phyloP scores from a whole-genome alignment of 2,329 filamentous ascomycete species.

The Colletotrichum siamense region DNA sequence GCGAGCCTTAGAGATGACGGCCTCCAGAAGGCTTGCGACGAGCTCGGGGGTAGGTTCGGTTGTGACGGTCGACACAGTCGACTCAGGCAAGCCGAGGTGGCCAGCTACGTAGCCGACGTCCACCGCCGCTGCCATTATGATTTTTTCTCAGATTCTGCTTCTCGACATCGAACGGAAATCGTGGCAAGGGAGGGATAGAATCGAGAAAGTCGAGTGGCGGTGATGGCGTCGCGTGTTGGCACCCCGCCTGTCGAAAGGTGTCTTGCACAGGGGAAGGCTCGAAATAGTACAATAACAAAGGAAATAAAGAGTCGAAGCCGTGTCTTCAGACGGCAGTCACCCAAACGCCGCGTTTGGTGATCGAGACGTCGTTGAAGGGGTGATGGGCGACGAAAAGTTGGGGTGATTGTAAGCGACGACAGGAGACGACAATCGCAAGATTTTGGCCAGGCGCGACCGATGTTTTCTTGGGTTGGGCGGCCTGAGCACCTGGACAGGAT shows the following conservation, averaged over 20 bases:
- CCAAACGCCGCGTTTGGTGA: not conserved
- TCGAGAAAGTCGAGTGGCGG: not conserved
- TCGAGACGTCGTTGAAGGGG: not conserved
- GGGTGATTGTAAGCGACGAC: not conserved
- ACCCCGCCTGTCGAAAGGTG: not conserved
- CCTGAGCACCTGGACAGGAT: not conserved
- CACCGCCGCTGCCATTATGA: constrained; percentile 53
- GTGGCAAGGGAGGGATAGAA: not conserved
- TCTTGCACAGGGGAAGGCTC: not conserved
- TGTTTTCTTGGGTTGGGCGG: constrained; percentile 5
- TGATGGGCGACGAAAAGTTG: not conserved
- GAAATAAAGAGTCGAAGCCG: not conserved
- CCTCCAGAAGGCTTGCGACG: constrained; percentile 75
- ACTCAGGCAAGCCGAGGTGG: constrained; percentile 72
- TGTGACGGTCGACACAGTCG: constrained; percentile 64
- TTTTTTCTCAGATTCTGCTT: not conserved
- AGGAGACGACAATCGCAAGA: not conserved
- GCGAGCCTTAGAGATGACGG: constrained; percentile 78
- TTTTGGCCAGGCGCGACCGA: constrained; percentile 18
- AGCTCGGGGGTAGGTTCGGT: constrained; percentile 79
- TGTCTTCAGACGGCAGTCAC: not conserved
- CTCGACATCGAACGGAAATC: constrained; percentile 8
- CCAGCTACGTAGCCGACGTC: constrained; percentile 77
- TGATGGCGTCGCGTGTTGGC: not conserved
- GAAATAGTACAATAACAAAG: not conserved